Base-by-base conservation (phyloP, 176 grass and related monocot genomes). In the Oryza meridionalis region DNA sequence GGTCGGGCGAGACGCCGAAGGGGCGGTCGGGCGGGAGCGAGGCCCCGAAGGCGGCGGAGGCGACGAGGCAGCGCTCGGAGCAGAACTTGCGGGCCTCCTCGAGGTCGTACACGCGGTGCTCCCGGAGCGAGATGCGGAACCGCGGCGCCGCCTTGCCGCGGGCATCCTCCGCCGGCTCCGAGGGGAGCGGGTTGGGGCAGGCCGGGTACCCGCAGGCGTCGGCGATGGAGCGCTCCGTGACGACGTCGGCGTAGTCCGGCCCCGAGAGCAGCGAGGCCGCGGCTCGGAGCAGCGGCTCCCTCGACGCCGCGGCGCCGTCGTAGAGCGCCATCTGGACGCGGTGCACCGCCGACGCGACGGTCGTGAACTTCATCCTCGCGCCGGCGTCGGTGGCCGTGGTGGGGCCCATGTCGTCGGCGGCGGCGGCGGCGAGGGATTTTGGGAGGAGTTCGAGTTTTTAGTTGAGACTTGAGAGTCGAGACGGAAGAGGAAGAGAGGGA, bases 81-180 rank as follows among this genome's bases (percentile, higher is more conserved):
- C 93, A 99, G 93, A 93, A 99, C 63, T 70, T 92, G 84, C 85
- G 75, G 2, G 80, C 86, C 89, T 99, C 93, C 83, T 92, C 85
- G 32, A 96, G 87, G 93, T 96, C 96, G 77, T 96, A 99, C 49
- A 96, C 93, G 69, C 84, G 87, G 91, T 99, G 96, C 93, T 99
- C 91, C 45, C 88, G 77, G n/a, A 99, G 87, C 6, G 93, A 85
- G 59, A 99, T 88, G 74, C 61, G 96, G 69, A 88, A 98, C 49
- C 85, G 88, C 9, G 88, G 62, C 5, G 37, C 47, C 26, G 11
- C 67, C 62, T 76, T 76, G 46, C 38, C 16, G 16, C 5, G 35
- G 35, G 35, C 35, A 5, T 5, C 35, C 35, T 37, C 32, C 32
- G 32, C 45, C 15, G 16, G 2, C 32, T 40, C 17, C 27, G 21